A percentile compares a stretch with the other conserved stretches of the same genome.
phyloP scores from a whole-genome alignment of 129 eudicot species.

The Tanacetum coccineum region DNA sequence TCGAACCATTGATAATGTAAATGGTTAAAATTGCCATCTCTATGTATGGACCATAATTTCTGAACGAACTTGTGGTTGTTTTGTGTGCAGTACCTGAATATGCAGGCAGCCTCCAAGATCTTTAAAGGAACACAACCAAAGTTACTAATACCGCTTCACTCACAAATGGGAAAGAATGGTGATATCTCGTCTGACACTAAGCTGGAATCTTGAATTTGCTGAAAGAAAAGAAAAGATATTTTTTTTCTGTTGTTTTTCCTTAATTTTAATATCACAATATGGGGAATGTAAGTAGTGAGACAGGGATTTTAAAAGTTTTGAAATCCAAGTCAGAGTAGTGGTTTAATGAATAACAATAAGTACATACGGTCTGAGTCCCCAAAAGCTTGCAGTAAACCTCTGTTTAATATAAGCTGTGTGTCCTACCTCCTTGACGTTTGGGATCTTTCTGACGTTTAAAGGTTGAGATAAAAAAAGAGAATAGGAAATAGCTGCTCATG shows the following conservation, averaged over 20 bases:
- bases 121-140: slow-evolving; percentile 39
- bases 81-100: slow-evolving; percentile 51
- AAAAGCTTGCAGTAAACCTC: slow-evolving; percentile 28
- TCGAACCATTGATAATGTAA: neutral
- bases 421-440: slow-evolving; percentile 21
- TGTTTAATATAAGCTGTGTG: slow-evolving; percentile 27
- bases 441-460: slow-evolving; percentile 33
- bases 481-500: slow-evolving; percentile 41
- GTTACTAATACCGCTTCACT: slow-evolving; percentile 31
- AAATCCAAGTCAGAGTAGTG: slow-evolving; percentile 10
- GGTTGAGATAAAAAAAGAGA: slow-evolving; percentile 23
- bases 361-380: slow-evolving; percentile 35
- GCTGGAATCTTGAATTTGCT: no score
- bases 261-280: neutral
- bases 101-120: slow-evolving; percentile 43
- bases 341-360: slow-evolving; percentile 57
- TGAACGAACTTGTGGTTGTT: neutral
- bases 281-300: neutral
- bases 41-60: neutral
- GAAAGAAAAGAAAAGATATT: no score
- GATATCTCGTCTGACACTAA: slow-evolving; percentile 25
- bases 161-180: slow-evolving; percentile 37
- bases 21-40: neutral
- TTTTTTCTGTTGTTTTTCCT: neutral
- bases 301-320: neutral